Conservation (phyloP, 805 yeast genomes). For the Candida wancherniae region DNA sequence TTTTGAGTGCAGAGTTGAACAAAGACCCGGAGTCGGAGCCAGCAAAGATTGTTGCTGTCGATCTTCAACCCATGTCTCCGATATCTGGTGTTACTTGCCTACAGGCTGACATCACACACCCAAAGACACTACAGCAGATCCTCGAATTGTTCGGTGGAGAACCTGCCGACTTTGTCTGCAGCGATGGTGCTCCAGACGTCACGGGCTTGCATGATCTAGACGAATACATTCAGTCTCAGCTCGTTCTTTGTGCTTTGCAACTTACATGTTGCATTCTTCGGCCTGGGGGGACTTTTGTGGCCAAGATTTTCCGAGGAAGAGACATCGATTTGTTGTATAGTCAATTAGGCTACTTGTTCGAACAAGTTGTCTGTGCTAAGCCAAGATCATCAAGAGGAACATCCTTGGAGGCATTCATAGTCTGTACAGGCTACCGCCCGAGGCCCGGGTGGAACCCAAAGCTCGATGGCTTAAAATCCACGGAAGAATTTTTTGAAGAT, state of each 20-base stretch:
- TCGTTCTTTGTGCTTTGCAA: slow-evolving; percentile 86
- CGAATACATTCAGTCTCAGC: slow-evolving; percentile 94
- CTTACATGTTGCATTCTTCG: slow-evolving; percentile 83
- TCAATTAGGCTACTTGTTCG: slow-evolving; percentile 85
- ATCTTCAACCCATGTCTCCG: slow-evolving; percentile 96
- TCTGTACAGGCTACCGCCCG: slow-evolving; percentile 84
- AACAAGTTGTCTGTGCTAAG: slow-evolving; percentile 87
- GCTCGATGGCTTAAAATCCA: slow-evolving; percentile 51
- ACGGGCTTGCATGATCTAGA: slow-evolving; percentile 96
- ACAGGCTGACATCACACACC: slow-evolving; percentile 97
- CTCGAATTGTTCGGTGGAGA: slow-evolving; percentile 82
- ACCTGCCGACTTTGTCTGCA: slow-evolving; percentile 90
- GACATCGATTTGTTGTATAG: slow-evolving; percentile 91
- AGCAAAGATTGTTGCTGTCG: slow-evolving; percentile 87
- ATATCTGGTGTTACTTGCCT: slow-evolving; percentile 84
- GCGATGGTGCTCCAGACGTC: slow-evolving; percentile 99
- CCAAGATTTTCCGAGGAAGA: slow-evolving; percentile 93
- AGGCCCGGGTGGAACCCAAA: slow-evolving; percentile 79
- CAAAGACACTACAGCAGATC: slow-evolving; percentile 74
- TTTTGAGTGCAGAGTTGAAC: slow-evolving; percentile 63
- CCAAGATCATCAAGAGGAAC: slow-evolving; percentile 95
- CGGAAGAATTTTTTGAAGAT: slow-evolving; percentile 78
- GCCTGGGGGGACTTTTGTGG: slow-evolving; percentile 91
- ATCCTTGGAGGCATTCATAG: slow-evolving; percentile 89
- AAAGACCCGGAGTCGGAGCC: slow-evolving; percentile 26